phyloP scores from a whole-genome alignment of 441 rosid species.

The Bocquillonia castaneifolia region DNA sequence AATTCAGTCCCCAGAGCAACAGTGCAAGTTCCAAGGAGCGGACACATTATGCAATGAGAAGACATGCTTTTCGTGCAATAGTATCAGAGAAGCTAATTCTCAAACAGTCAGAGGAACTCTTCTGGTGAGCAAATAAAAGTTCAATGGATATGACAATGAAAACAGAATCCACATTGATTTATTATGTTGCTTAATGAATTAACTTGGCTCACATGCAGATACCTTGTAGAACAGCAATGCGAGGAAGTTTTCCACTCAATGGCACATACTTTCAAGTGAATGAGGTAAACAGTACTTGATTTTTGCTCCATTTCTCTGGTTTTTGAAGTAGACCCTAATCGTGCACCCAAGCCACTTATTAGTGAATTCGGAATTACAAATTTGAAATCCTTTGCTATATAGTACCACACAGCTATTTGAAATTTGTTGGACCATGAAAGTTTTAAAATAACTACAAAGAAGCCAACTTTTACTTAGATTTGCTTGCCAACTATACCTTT shows the following conservation, averaged over 20 bases:
- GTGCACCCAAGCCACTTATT: background rate
- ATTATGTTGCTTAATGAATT: constrained; percentile 25
- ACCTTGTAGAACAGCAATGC: constrained; percentile 95
- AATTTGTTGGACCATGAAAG: background rate
- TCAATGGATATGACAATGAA: background rate
- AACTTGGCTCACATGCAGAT: constrained; percentile 45
- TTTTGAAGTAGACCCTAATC: background rate
- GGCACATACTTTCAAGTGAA: constrained; percentile 97
- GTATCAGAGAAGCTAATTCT: constrained; percentile 61
- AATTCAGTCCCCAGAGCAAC: constrained; percentile 47
- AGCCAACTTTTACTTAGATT: background rate
- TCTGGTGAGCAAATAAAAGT: constrained; percentile 49
- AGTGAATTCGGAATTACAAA: background rate
- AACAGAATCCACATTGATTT: constrained; percentile 2
- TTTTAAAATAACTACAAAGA: background rate
- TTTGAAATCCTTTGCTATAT: background rate
- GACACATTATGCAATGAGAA: constrained; percentile 53
- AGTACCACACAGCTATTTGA: background rate
- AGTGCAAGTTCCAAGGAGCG: constrained; percentile 45
- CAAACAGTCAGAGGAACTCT: constrained; percentile 82
- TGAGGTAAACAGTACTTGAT: constrained; percentile 42
- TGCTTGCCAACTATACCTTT: background rate
- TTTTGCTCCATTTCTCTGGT: background rate
- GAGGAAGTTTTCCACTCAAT: constrained; percentile 94
- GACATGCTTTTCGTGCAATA: constrained; percentile 72